Percentiles rank a stretch among this genome's conserved stretches.
Evolutionary conservation across 176 grass and related monocot species (phyloP).

Genomic region (Rhipidocladum racemiflorum): DNA sequence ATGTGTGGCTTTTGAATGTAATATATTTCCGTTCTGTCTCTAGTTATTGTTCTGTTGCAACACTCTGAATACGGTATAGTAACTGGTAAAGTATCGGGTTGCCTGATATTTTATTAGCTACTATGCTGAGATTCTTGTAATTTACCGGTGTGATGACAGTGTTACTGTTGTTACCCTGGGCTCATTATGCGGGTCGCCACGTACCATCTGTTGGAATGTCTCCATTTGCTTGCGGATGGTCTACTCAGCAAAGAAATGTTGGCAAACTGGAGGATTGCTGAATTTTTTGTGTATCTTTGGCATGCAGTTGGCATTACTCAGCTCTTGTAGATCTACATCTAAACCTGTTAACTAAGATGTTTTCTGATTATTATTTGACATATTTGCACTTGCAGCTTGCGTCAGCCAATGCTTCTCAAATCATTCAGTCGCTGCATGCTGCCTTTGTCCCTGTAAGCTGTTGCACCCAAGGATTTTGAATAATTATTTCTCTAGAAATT

Average conservation of each 20-base stretch:
- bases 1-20: too few relatives aligned
- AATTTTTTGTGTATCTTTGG: conserved; percentile 20
- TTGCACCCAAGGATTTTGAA: conserved; percentile 7
- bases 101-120: too few relatives aligned
- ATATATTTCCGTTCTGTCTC: too few relatives aligned
- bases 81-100: too few relatives aligned
- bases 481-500: conserved; percentile 7
- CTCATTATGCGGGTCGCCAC: too few relatives aligned
- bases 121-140: too few relatives aligned
- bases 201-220: conserved; percentile 92
- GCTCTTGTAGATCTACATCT: conserved; percentile 11
- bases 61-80: too few relatives aligned
- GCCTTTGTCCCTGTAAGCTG: conserved; percentile 90
- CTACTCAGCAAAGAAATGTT: conserved; percentile 77
- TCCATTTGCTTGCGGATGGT: conserved; percentile 98
- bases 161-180: too few relatives aligned
- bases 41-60: too few relatives aligned
- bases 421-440: conserved; percentile 56
- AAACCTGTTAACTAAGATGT: neutral
- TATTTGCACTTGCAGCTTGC: conserved; percentile 57
- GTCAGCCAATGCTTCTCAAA: conserved; percentile 73
- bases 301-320: neutral
- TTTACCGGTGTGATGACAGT: too few relatives aligned
- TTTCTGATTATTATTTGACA: conserved; percentile 20
- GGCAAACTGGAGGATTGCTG: conserved; percentile 27